Base-by-base conservation (phyloP, 495 filamentous ascomycete species). In the Neurospora cerealis region DNA sequence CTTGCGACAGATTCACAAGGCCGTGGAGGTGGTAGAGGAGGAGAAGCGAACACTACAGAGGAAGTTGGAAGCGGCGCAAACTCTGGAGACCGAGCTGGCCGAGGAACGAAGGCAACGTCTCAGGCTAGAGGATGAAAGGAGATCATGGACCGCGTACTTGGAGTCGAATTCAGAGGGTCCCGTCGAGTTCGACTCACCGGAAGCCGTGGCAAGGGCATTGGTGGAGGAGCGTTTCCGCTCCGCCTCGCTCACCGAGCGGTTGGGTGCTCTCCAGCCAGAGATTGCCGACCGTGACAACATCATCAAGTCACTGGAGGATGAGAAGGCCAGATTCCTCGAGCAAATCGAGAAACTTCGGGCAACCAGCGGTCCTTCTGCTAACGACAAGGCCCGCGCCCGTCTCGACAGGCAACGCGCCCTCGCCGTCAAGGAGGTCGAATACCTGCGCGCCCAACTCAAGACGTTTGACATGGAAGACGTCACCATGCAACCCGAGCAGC, bases 1-100 rank as follows among this genome's bases (percentile, higher is more conserved):
- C 73, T 86, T 95, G 48, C 89, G 93, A 19, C 91, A 93, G 78
- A 79, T 90, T 24, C 90, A 93, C 77, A 95, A 93, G 80, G 93
- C 91, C 42, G 90, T 97, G 5, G 94, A 97, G 75, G 87, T 98
- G n/a, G 91, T 98, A 0, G 95, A 98, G 77, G 96, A 99, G 78
- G 93, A 99, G 83, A 98, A 98, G 84, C 87, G 92, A 74, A 88
- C 89, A 0, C 84, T 99, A 71, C 91, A 97, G 79, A 89, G 89
- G 70, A 92, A 89, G 76, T 76, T 99, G 37, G 88, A 92, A 74
- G 82, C 92, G 36, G 91, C 96, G 85, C 89, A 93, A 74, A 87
- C 89, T 32, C 77, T 98, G 15, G 88, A 93, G 72, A 85, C 88
- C 21, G 91, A 97, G 77, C 86, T 97, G 32, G 86, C 88, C 38